Conservation (phyloP, 2,329 filamentous ascomycete species). For the Sporothrix schenckii region DNA sequence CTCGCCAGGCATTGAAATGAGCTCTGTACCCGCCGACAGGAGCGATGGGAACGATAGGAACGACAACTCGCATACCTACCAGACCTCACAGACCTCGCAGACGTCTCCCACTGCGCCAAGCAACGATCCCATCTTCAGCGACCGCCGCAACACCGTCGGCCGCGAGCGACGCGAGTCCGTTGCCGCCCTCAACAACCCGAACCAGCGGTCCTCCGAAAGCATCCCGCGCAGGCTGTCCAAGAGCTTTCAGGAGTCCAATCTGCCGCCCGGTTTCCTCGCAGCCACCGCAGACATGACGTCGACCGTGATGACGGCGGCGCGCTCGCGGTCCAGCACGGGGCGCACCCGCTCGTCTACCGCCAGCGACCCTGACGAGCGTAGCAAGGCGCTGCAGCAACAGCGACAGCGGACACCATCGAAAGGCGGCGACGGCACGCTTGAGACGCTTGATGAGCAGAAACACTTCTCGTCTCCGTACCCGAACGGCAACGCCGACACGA, state of each 20-base stretch:
- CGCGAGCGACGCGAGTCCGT: constrained; percentile 35
- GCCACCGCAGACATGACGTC: constrained; percentile 53
- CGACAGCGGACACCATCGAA: constrained; percentile 5
- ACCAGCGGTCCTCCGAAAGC: constrained; percentile 9
- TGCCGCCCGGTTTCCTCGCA: constrained; percentile 53
- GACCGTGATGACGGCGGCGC: constrained; percentile 41
- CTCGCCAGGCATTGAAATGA: constrained; percentile 29
- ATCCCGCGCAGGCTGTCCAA: constrained; percentile 36
- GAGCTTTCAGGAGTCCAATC: constrained; percentile 51
- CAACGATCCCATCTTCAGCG: constrained; percentile 19
- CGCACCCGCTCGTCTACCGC: constrained; percentile 31
- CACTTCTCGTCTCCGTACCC: background rate
- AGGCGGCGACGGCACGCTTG: constrained; percentile 22
- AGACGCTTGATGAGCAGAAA: constrained; percentile 31
- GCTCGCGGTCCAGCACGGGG: constrained; percentile 28
- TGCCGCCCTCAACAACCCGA: constrained; percentile 30
- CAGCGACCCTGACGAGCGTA: constrained; percentile 27
- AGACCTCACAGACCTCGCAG: background rate
- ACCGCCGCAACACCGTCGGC: constrained; percentile 18
- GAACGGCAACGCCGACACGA: constrained; percentile 10
- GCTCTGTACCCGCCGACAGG: constrained; percentile 15
- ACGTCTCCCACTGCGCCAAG: no score
- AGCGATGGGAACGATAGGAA: background rate
- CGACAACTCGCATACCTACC: background rate
- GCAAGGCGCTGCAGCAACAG: constrained; percentile 1